phyloP scores from a whole-genome alignment of 1,139 yeast genomes.

The Yamadazyma trypodendri region DNA sequence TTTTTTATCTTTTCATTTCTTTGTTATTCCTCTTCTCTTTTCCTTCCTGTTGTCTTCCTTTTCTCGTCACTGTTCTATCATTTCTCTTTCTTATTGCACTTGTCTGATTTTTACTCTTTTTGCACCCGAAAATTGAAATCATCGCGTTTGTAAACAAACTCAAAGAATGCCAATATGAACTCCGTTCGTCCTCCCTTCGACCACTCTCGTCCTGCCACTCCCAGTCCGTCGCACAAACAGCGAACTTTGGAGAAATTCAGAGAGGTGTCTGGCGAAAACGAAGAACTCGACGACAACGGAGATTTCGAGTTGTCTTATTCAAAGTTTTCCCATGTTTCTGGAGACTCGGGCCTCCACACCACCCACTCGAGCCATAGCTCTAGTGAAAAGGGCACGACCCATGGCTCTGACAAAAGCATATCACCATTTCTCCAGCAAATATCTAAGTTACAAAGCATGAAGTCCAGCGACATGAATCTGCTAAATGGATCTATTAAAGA shows the following conservation, averaged over 20 bases:
- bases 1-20: background rate
- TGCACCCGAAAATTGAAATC: too few species aligned
- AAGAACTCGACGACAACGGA: background rate
- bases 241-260: background rate
- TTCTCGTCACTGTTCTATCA: background rate
- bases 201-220: background rate
- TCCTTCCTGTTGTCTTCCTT: too few species aligned
- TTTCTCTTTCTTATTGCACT: background rate
- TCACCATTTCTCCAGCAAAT: conserved; percentile 29
- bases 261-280: background rate
- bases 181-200: background rate
- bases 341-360: conserved; percentile 14
- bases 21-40: background rate
- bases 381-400: conserved; percentile 9
- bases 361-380: background rate
- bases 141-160: conserved; percentile 2
- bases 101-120: too few species aligned
- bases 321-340: conserved; percentile 35
- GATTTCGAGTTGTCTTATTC: conserved; percentile 33
- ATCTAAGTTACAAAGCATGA: conserved; percentile 15
- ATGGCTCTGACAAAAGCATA: conserved; percentile 8
- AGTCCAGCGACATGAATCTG: too few species aligned
- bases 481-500: too few species aligned
- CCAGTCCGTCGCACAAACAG: background rate
- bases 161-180: background rate